Conservation (phyloP, 805 yeast species). For the Barnettozyma californica region DNA sequence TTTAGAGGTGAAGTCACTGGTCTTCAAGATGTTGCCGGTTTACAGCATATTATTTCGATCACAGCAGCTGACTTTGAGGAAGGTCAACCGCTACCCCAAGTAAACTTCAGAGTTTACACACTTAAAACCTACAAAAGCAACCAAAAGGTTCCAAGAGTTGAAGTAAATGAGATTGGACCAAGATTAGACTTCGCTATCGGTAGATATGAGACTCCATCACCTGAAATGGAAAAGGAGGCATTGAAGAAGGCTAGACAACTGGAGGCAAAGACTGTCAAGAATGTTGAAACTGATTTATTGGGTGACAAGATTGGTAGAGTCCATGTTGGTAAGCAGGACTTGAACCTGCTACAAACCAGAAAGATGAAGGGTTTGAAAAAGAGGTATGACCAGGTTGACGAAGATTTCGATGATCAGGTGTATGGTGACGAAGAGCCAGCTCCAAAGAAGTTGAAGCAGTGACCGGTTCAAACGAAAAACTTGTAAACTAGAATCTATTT, state of each 20-base stretch:
- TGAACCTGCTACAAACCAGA: conserved; percentile 86
- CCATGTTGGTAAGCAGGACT: conserved; percentile 94
- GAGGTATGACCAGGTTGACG: conserved; percentile 66
- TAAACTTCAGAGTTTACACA: conserved; percentile 87
- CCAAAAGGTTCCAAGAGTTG: conserved; percentile 90
- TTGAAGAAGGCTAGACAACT: conserved; percentile 72
- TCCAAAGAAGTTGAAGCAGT: conserved; percentile 24
- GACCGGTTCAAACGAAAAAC: not conserved
- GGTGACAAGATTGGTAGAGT: conserved; percentile 97
- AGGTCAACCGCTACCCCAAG: conserved; percentile 63
- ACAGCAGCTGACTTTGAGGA: conserved; percentile 73
- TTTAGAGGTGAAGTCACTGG: conserved; percentile 80
- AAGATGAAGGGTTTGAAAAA: conserved; percentile 97
- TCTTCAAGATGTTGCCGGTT: conserved; percentile 88
- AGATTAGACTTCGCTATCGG: conserved; percentile 91
- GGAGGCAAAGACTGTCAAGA: conserved; percentile 80
- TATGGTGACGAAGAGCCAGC: conserved; percentile 36
- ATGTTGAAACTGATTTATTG: conserved; percentile 77
- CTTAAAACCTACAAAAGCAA: conserved; percentile 76
- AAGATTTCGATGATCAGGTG: conserved; percentile 48
- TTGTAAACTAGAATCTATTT: conserved; percentile 4
- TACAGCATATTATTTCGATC: conserved; percentile 84
- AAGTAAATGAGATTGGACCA: conserved; percentile 93
- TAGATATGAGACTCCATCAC: conserved; percentile 71
- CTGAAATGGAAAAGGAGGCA: conserved; percentile 91